These are phyloP conservation scores for Pseudogymnoascus sp. DNA, from an alignment of 2,329 filamentous ascomycete genomes.

Conservation along the genomic window DNA sequence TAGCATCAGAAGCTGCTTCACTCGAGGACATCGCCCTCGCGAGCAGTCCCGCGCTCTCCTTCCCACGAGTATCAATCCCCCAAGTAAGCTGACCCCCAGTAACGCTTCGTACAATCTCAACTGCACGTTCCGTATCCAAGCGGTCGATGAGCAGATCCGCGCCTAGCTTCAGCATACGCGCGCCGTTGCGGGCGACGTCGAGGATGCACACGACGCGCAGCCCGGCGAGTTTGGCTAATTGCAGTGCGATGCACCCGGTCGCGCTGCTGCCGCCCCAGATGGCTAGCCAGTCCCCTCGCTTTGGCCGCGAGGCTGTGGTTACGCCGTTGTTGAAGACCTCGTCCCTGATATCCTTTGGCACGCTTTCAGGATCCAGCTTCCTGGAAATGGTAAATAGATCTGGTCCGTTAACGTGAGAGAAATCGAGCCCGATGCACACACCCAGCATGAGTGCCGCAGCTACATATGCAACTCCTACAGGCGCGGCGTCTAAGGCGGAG, in stretches of 20 bases:
- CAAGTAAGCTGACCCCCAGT: slow-evolving; percentile 53
- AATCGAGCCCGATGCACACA: slow-evolving; percentile 61
- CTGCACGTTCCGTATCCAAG: slow-evolving; percentile 54
- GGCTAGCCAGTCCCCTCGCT: slow-evolving; percentile 58
- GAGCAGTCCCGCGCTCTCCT: slow-evolving; percentile 51
- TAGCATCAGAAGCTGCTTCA: not conserved
- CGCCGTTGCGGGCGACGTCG: slow-evolving; percentile 58
- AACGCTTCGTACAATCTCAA: slow-evolving; percentile 53
- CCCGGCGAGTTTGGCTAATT: slow-evolving; percentile 59
- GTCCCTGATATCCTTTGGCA: slow-evolving; percentile 52
- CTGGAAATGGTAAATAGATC: slow-evolving; percentile 47
- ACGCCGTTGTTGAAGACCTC: slow-evolving; percentile 53
- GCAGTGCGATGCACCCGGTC: slow-evolving; percentile 56
- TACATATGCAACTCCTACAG: slow-evolving; percentile 35
- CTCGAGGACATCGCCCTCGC: slow-evolving; percentile 18
- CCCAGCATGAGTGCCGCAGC: slow-evolving; percentile 59
- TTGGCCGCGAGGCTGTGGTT: slow-evolving; percentile 41
- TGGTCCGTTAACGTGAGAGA: slow-evolving; percentile 42
- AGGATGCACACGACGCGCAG: slow-evolving; percentile 57
- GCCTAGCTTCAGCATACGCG: slow-evolving; percentile 41
- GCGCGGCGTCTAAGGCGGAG: slow-evolving; percentile 18
- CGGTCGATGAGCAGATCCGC: slow-evolving; percentile 62
- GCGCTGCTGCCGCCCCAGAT: slow-evolving; percentile 68
- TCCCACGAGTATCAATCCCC: slow-evolving; percentile 59
- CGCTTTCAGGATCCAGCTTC: slow-evolving; percentile 33